Conservation (phyloP, 1,139 yeast genomes). For the Magnusiomyces magnusii region DNA sequence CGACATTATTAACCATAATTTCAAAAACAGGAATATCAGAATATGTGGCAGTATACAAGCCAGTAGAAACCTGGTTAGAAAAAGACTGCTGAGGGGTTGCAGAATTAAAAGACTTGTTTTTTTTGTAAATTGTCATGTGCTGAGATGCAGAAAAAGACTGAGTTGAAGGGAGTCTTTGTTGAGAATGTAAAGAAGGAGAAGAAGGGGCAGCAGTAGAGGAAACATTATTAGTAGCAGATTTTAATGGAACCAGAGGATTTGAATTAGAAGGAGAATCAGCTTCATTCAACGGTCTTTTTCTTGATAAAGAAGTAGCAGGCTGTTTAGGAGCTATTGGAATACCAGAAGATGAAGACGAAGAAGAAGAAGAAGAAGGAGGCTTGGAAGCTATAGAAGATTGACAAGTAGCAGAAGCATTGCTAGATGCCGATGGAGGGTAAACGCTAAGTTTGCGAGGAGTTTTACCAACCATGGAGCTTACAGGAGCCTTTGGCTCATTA, state of each 20-base stretch:
- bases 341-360: not conserved
- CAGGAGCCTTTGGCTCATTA: not conserved
- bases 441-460: slow-evolving; percentile 4
- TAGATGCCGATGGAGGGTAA: not conserved
- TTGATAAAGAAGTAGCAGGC: not conserved
- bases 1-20: slow-evolving; percentile 62
- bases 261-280: not conserved
- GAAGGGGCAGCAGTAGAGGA: not conserved
- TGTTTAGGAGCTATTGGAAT: slow-evolving; percentile 3
- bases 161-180: not conserved
- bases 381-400: not conserved
- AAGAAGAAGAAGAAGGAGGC: not conserved
- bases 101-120: not conserved
- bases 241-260: not conserved
- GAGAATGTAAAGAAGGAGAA: not conserved
- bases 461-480: not conserved
- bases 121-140: slow-evolving; percentile 6
- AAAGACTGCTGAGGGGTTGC: not conserved
- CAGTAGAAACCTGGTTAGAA: not conserved
- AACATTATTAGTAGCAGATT: not conserved
- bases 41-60: slow-evolving; percentile 22
- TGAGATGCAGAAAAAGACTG: not conserved
- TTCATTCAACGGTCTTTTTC: not conserved
- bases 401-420: not conserved
- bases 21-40: slow-evolving; percentile 69